A percentile compares a stretch with the other conserved stretches of the same genome.
phyloP scores from a whole-genome alignment of 768 basidiomycete species.

The Rhodotorula diobovata region DNA sequence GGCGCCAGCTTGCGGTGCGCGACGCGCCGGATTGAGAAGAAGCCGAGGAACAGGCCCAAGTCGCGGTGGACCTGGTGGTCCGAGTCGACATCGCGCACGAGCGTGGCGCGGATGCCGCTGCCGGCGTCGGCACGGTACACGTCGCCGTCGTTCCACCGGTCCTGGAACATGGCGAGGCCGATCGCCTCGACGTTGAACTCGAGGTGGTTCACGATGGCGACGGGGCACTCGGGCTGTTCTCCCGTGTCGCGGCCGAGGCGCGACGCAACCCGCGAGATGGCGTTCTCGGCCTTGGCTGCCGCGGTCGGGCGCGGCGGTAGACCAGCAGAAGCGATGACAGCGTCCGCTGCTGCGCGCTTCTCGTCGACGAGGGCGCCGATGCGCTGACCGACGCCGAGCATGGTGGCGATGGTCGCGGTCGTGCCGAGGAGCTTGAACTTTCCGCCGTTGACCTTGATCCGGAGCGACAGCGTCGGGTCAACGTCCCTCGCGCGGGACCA shows the following conservation, averaged over 20 bases:
- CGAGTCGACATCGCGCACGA: slow-evolving; percentile 15
- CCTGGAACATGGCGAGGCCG: slow-evolving; percentile 69
- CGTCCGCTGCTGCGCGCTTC: slow-evolving; percentile 69
- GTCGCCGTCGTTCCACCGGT: slow-evolving; percentile 71
- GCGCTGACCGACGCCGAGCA: slow-evolving; percentile 68
- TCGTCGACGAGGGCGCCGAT: slow-evolving; percentile 67
- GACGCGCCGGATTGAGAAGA: slow-evolving; percentile 31
- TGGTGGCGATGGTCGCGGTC: slow-evolving; percentile 69
- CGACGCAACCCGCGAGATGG: slow-evolving; percentile 54
- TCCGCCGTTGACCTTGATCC: slow-evolving; percentile 32
- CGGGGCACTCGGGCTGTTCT: neutral
- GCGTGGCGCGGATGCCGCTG: slow-evolving; percentile 52
- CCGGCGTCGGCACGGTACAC: slow-evolving; percentile 75
- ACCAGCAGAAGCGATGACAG: slow-evolving; percentile 53
- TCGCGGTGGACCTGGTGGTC: slow-evolving; percentile 16
- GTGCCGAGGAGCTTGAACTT: slow-evolving; percentile 65
- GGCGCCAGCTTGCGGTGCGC: slow-evolving; percentile 12
- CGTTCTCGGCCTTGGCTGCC: slow-evolving; percentile 65
- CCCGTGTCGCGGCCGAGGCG: neutral
- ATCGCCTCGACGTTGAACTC: slow-evolving; percentile 63
- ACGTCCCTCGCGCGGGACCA: slow-evolving; percentile 55
- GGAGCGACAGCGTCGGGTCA: neutral
- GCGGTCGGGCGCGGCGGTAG: slow-evolving; percentile 65
- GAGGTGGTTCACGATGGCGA: slow-evolving; percentile 63
- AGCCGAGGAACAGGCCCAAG: slow-evolving; percentile 24